Percentiles rank a stretch among this genome's conserved stretches.
These are phyloP conservation scores for Saccharomyces eubayanus DNA, from an alignment of 805 yeast genomes.

Conservation along the genomic window DNA sequence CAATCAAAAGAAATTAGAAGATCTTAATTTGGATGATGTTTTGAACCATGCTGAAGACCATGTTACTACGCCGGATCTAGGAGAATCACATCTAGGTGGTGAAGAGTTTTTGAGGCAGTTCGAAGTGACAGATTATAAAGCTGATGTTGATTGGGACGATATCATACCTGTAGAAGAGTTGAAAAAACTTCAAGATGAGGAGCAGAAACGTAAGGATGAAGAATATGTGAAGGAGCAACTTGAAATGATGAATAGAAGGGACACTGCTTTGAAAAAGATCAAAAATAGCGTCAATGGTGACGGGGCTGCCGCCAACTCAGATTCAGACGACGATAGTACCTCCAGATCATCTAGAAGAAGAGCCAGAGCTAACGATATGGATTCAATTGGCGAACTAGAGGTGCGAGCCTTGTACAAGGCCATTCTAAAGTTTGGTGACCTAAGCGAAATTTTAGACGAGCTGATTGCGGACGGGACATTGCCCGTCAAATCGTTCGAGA, in stretches of 20 bases:
- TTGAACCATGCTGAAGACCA: constrained; percentile 96
- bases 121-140: constrained; percentile 97
- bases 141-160: constrained; percentile 98
- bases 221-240: constrained; percentile 82
- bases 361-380: constrained; percentile 38
- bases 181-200: constrained; percentile 81
- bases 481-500: constrained; percentile 73
- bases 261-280: constrained; percentile 60
- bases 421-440: constrained; percentile 72
- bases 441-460: constrained; percentile 69
- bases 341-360: constrained; percentile 33
- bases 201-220: constrained; percentile 78
- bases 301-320: constrained; percentile 34
- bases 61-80: constrained; percentile 88
- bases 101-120: constrained; percentile 95
- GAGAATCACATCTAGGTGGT: constrained; percentile 96
- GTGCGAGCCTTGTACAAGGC: constrained; percentile 79
- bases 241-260: constrained; percentile 75
- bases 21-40: constrained; percentile 90
- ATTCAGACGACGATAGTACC: constrained; percentile 32
- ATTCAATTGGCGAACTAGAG: constrained; percentile 72
- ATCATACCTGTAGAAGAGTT: constrained; percentile 94
- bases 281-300: constrained; percentile 37
- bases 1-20: constrained; percentile 91
- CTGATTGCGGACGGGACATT: constrained; percentile 84